Evolutionary conservation across 108 stramenopile genomes (phyloP).

Genomic region (Nannochloropsis salina): DNA sequence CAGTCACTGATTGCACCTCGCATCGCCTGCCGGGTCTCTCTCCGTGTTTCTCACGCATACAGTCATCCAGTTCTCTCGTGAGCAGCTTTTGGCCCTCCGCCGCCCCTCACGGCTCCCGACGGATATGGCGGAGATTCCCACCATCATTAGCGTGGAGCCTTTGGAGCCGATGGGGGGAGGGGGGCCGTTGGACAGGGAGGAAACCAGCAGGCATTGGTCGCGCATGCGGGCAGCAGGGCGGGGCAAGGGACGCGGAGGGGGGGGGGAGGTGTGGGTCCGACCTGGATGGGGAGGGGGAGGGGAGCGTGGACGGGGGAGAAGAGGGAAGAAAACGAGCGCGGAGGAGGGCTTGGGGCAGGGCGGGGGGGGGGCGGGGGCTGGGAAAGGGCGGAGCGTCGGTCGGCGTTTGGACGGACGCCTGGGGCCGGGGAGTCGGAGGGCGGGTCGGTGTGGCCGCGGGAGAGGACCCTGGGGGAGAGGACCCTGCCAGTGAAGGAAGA

Average conservation of each 20-base stretch:
- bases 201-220: background rate
- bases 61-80: slow-evolving; percentile 17
- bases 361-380: background rate
- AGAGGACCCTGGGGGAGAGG: background rate
- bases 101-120: slow-evolving; percentile 10
- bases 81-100: background rate
- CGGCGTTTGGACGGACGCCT: background rate
- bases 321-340: background rate
- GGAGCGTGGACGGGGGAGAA: background rate
- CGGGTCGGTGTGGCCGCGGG: background rate
- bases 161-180: background rate
- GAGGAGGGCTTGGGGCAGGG: background rate
- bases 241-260: background rate
- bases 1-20: no score
- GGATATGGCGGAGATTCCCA: background rate
- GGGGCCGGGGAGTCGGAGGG: background rate
- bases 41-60: background rate
- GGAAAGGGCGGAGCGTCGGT: background rate
- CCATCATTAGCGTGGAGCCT: background rate
- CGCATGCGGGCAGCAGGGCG: background rate
- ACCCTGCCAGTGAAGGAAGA: background rate
- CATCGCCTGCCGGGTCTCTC: no score
- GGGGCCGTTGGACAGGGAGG: background rate
- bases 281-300: background rate
- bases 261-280: background rate